Evolutionary conservation across 768 basidiomycete genomes (phyloP), one percentile per base, ranked within the genome.

Genomic region (Tricholoma flavovirens): DNA sequence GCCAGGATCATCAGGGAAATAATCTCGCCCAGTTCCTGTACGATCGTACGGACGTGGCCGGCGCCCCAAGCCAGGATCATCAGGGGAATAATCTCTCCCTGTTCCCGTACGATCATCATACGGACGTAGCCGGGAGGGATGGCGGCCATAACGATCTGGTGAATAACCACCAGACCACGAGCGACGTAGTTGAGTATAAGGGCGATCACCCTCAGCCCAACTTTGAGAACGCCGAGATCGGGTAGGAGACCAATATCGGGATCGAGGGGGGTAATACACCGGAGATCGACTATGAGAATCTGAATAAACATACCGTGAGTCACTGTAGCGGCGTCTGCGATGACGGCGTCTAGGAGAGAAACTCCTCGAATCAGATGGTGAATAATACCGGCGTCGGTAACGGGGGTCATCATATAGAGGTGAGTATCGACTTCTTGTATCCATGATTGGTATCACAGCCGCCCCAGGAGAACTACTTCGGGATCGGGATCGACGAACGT

Each of bases 321-420:
- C 30, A 38, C 35, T 33, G 40, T 32, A 24, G 5, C 56, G 40
- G 10, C 56, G 55, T 15, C 56, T 55, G 53, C 51, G 55, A 17
- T 53, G 55, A 11, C 59, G 62, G 32, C 50, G 49, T 30, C 48
- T 53, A 33, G 52, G 53, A 51, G 60, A 66, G 19, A 42, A 51
- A 30, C 50, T 42, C 22, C 59, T 66, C 22, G 63, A 64, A 46
- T 66, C 64, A 42, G 66, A 59, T 40, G 65, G 73, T 14, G 67
- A 42, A 21, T 40, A 63, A 48, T 49, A 43, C 8, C 55, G 62
- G 59, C 58, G 58, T 51, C 58, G 62, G 9, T 53, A 55, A 59
- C 62, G 24, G 54, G 30, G 43, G 35, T 36, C 12, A 12, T 35
- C 33, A 30, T 52, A 19, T 19, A 56, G 56, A 36, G 64, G 63